phyloP scores from a whole-genome alignment of 192 early-diverging fungal genomes.

The Mycoemilia scoparia region DNA sequence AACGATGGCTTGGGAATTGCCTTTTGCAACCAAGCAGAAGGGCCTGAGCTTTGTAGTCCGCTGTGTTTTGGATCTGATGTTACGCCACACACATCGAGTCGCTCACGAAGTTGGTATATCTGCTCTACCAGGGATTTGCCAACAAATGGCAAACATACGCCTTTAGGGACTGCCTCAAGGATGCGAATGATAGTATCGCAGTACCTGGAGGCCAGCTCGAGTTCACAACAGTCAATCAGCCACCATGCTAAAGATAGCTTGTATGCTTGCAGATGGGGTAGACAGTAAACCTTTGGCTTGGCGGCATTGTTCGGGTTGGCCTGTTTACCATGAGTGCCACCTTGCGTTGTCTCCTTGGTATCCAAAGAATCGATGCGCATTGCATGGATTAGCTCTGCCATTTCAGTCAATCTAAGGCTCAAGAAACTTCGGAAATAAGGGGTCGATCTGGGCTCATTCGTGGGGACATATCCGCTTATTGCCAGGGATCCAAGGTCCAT shows the following conservation, averaged over 20 bases:
- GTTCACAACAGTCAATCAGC: conserved; percentile 61
- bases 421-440: too few species aligned
- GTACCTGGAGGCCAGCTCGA: conserved; percentile 54
- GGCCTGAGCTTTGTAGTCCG: conserved; percentile 10
- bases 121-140: conserved; percentile 48
- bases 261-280: conserved; percentile 86
- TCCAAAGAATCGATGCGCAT: too few species aligned
- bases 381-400: too few species aligned
- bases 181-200: conserved; percentile 55
- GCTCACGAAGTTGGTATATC: conserved; percentile 53
- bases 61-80: conserved; percentile 15
- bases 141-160: conserved; percentile 54
- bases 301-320: conserved; percentile 2
- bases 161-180: conserved; percentile 49
- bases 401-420: too few species aligned
- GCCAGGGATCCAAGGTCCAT: too few species aligned
- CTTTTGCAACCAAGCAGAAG: conserved; percentile 29
- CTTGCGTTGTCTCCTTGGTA: background rate
- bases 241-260: conserved; percentile 68
- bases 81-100: conserved; percentile 30
- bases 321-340: background rate
- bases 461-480: too few species aligned
- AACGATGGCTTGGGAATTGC: conserved; percentile 28
- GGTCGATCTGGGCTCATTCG: too few species aligned
- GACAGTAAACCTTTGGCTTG: too few species aligned